Evolutionary conservation across 257 asterid species (phyloP).

Genomic region (Solanum peruvianum): DNA sequence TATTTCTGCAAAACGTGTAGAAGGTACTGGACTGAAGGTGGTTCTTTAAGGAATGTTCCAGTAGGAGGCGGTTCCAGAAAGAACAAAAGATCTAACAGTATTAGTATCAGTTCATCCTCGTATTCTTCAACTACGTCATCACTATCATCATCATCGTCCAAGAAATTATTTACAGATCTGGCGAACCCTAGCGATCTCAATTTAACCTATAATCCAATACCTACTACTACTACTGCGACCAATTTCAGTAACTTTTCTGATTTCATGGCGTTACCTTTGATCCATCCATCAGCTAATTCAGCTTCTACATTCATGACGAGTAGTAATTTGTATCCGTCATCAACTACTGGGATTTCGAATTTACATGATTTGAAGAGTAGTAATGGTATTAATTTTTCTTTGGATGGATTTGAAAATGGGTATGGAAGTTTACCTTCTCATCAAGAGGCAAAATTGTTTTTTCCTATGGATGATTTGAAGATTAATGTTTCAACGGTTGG

Average conservation of each 20-base stretch:
- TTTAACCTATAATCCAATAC: constrained; percentile 4
- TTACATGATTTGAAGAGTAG: constrained; percentile 29
- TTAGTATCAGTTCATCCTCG: neutral
- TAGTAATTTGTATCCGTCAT: constrained; percentile 9
- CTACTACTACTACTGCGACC: neutral
- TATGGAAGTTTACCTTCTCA: constrained; percentile 11
- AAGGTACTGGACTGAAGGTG: constrained; percentile 89
- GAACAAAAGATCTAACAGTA: constrained; percentile 28
- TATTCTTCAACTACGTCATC: constrained; percentile 15
- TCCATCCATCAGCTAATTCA: constrained; percentile 15
- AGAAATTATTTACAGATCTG: constrained; percentile 9
- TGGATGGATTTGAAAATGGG: constrained; percentile 31
- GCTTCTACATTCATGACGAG: constrained; percentile 25
- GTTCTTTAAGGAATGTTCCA: constrained; percentile 66
- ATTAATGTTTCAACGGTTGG: constrained; percentile 4
- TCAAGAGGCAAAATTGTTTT: constrained; percentile 25
- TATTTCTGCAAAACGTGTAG: constrained; percentile 83
- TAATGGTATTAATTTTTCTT: constrained; percentile 26
- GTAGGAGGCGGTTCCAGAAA: constrained; percentile 91
- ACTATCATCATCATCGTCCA: constrained; percentile 7
- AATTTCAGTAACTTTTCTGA: constrained; percentile 3
- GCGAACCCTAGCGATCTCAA: constrained; percentile 43
- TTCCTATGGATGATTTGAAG: constrained; percentile 54
- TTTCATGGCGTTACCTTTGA: constrained; percentile 11
- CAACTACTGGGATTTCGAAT: constrained; percentile 16